Evolutionary conservation across 176 grass and related monocot species (phyloP), one percentile per base, ranked within the genome.

Genomic region (Pontederia paniculata): DNA sequence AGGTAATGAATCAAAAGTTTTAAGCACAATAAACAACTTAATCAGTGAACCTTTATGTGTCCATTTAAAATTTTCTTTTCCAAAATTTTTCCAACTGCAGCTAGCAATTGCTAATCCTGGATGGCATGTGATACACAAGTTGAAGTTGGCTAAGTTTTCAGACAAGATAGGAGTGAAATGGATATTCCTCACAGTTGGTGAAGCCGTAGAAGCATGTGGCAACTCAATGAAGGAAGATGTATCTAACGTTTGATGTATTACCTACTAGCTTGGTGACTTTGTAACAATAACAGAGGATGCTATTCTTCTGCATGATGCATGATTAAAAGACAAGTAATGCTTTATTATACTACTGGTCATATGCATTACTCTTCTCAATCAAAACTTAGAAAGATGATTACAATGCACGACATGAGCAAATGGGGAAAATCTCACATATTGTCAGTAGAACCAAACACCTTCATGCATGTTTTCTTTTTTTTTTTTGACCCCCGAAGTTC

Each of bases 51-150:
- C 16, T 21, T n/a, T 10, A 58, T 43, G 23, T 25, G 8, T 21
- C 43, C 17, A 20, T 63, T 14, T n/a, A n/a, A n/a, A n/a, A n/a
- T n/a, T n/a, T n/a, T 58, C 68, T 1, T 2, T 13, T 6, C 9
- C 11, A n/a, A n/a, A 42, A 59, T 64, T n/a, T 62, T 14, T 42
- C 37, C 21, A 23, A 66, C 20, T 62, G 51, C 70, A 98, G 93
- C 74, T 98, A 60, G 83, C 77, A 0, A 63, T 98, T 11, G 46
- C 83, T 10, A 75, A 88, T 54, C 93, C 93, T 52, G 82, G 77
- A 63, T 98, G 86, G 86, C 81, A 80, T 31, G 80, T 75, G 19
- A 66, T 98, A 60, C 77, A 98, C 65, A 98, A 98, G 71, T 88
- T 98, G 86, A 98, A 98, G 74, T 15, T 81, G 74, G 69, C 86